Conservation (phyloP, 345 rosid species). For the Gossypium sturtianum region DNA sequence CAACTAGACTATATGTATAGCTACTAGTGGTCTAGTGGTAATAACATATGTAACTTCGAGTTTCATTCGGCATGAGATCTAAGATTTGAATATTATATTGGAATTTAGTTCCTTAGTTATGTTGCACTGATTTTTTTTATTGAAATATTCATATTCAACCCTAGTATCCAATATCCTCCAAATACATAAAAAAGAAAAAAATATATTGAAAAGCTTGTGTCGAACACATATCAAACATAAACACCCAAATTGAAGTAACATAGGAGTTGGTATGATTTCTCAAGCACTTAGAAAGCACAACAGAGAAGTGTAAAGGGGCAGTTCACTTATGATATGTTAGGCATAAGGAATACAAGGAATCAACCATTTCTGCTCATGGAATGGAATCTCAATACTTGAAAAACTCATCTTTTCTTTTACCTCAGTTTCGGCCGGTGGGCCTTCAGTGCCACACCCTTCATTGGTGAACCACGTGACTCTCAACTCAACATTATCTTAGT, state of each 20-base stretch:
- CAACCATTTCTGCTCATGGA: constrained; percentile 1
- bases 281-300: constrained; percentile 2
- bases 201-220: too few species aligned
- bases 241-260: too few species aligned
- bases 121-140: too few species aligned
- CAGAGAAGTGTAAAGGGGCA: not conserved
- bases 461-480: not conserved
- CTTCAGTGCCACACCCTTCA: not conserved
- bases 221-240: too few species aligned
- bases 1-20: not conserved
- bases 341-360: not conserved
- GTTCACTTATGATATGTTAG: not conserved
- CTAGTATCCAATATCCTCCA: too few species aligned
- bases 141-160: too few species aligned
- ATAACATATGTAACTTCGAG: too few species aligned
- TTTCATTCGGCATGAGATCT: too few species aligned
- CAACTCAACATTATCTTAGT: not conserved
- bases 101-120: too few species aligned
- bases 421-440: not conserved
- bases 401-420: not conserved
- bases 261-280: not conserved
- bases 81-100: too few species aligned
- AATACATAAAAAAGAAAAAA: too few species aligned
- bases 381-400: not conserved
- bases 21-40: not conserved